Base-by-base conservation (phyloP, 768 basidiomycete genomes). In the Mycena rebaudengoi region DNA sequence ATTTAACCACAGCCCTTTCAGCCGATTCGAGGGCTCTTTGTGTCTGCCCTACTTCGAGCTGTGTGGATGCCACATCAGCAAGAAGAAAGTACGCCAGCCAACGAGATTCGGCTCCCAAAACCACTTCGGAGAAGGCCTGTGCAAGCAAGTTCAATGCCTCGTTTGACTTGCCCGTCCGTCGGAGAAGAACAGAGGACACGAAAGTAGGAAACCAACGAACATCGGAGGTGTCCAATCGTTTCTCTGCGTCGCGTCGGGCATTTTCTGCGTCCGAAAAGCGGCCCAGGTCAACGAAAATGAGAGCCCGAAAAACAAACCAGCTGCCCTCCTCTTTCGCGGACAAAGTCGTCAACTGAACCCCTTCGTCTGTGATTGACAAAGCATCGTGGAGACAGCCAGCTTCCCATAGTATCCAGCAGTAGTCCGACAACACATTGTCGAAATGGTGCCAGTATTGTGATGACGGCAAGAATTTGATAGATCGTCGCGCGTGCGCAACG, bases 261-360 rank as follows among this genome's bases (percentile, higher is more conserved):
- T 11, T 13, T 10, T 21, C 25, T 45, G 43, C 59, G 18, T 37
- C 43, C 4, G 18, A 7, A 28, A 52, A n/a, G 7, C 18, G 26
- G 3, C 59, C 59, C 59, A 60, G 33, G n/a, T 54, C 50, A 23
- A 25, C 51, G 2, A 60, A 11, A 29, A 60, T 26, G 16, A 53
- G 49, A 8, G 8, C 30, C 26, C 46, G 50, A 8, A 28, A 23
- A 1, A 60, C 7, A 12, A 26, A n/a, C 32, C 20, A 45, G 7
- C 18, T 11, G 8, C 7, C n/a, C 21, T 25, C 7, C 5, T 25
- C 23, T n/a, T n/a, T n/a, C 25, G 25, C 23, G 14, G 25, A 29
- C 2, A 13, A 16, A 21, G 29, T 39, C 46, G 14, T 32, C 2
- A 10, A 52, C 7, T 6, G 23, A 25, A 60, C 29, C 1, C 25